Percentiles rank a stretch among this genome's conserved stretches.
phyloP scores from a whole-genome alignment of 2,329 filamentous ascomycete species.

The Whalleya microplaca region DNA sequence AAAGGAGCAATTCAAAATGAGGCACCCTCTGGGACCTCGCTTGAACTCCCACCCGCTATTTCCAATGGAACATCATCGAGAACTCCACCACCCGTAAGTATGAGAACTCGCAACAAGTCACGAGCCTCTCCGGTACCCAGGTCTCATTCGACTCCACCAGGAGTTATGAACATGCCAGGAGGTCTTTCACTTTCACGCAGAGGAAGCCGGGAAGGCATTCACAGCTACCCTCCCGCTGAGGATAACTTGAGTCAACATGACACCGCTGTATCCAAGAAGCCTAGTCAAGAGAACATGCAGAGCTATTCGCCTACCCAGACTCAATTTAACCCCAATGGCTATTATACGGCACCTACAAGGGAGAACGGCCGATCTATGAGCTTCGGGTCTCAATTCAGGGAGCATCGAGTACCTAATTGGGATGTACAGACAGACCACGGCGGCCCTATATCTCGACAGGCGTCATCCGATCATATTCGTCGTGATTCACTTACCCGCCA shows the following conservation, averaged over 20 bases:
- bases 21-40: conserved; percentile 13
- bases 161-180: conserved; percentile 13
- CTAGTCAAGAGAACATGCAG: conserved; percentile 26
- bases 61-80: conserved; percentile 34
- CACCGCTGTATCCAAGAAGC: conserved; percentile 7
- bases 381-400: conserved; percentile 12
- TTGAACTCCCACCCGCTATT: conserved; percentile 11
- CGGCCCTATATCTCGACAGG: conserved; percentile 26
- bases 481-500: conserved; percentile 39
- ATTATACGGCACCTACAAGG: conserved; percentile 29
- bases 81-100: conserved; percentile 47
- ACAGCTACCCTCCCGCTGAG: conserved; percentile 20
- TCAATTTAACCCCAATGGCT: conserved; percentile 20
- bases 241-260: conserved; percentile 1
- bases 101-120: conserved; percentile 45
- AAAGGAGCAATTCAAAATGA: conserved; percentile 5
- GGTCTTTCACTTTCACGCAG: conserved; percentile 31
- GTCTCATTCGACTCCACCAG: conserved; percentile 41
- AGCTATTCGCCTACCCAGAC: conserved; percentile 21
- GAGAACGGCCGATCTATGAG: conserved; percentile 32
- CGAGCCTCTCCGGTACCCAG: conserved; percentile 42
- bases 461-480: conserved; percentile 36
- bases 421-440: conserved; percentile 36
- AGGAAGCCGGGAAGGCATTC: conserved; percentile 37
- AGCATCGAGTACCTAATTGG: conserved; percentile 32